Percentiles rank a stretch among this genome's conserved stretches.
Evolutionary conservation across 1,284 basidiomycete species (phyloP).

Genomic region (Sporisorium iseilematis-ciliati): DNA sequence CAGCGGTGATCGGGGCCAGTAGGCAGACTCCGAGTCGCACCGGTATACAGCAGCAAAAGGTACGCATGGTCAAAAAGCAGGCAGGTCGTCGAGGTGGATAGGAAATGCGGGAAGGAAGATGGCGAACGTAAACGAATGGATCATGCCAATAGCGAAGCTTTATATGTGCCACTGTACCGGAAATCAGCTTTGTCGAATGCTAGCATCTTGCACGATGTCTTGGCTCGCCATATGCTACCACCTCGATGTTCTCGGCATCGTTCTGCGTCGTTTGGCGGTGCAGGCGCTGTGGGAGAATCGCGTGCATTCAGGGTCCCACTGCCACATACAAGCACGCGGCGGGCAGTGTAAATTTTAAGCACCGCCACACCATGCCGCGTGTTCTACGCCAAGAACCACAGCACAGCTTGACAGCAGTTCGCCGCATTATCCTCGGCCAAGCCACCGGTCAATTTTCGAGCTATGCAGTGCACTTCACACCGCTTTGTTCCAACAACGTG

Average conservation of each 20-base stretch:
- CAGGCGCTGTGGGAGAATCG: not conserved
- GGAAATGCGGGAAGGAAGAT: not conserved
- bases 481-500: too few relatives aligned
- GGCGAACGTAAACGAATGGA: too few relatives aligned
- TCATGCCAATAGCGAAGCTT: too few relatives aligned
- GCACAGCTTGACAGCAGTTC: slow-evolving; percentile 13
- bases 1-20: slow-evolving; percentile 19
- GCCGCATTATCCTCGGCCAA: too few relatives aligned
- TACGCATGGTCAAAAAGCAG: slow-evolving; percentile 10
- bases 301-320: not conserved
- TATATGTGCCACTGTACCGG: too few relatives aligned
- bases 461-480: too few relatives aligned
- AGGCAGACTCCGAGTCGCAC: slow-evolving; percentile 30
- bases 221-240: too few relatives aligned
- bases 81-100: not conserved
- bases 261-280: too few relatives aligned
- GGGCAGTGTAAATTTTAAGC: not conserved
- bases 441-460: too few relatives aligned
- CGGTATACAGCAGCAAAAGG: slow-evolving; percentile 43
- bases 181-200: too few relatives aligned
- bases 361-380: slow-evolving; percentile 9
- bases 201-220: too few relatives aligned
- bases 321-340: not conserved
- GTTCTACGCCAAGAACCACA: slow-evolving; percentile 5
- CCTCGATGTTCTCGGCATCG: too few relatives aligned